These are phyloP conservation scores for Oryza longistaminata DNA, from an alignment of 176 grass and related monocot species.

Conservation along the genomic window DNA sequence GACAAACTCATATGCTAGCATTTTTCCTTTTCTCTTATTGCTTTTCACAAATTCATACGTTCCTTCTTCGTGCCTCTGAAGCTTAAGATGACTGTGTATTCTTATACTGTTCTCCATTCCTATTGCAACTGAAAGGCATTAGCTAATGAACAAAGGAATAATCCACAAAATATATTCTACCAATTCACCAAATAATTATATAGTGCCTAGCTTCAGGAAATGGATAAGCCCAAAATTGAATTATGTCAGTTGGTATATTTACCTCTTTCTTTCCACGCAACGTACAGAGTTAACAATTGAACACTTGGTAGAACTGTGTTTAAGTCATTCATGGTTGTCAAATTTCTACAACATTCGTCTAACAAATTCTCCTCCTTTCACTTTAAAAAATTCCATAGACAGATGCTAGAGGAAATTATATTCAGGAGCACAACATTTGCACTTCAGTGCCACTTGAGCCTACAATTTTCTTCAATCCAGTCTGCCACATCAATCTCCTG, in stretches of 20 bases:
- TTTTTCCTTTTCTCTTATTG: too few species aligned
- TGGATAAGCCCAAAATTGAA: not conserved
- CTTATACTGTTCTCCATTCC: too few species aligned
- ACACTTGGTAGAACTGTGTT: not conserved
- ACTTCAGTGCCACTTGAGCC: constrained; percentile 46
- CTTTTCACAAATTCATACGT: too few species aligned
- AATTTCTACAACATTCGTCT: not conserved
- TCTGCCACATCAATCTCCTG: constrained; percentile 43
- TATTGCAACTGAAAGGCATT: too few species aligned
- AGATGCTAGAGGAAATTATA: not conserved
- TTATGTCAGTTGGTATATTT: not conserved
- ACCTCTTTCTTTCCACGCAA: not conserved
- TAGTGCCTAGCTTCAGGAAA: not conserved
- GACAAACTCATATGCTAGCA: too few species aligned
- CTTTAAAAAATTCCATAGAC: not conserved
- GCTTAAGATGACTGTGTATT: too few species aligned
- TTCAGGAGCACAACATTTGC: constrained; percentile 24
- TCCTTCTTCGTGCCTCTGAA: too few species aligned
- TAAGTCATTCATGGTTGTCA: not conserved
- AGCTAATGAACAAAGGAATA: too few species aligned
- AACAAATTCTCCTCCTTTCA: not conserved
- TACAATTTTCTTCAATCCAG: constrained; percentile 42
- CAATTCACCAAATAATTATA: not conserved
- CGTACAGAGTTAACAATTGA: not conserved
- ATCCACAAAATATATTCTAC: too few species aligned